Base-by-base conservation (phyloP, 176 grass and related monocot species). In the Tuctoria greenei region DNA sequence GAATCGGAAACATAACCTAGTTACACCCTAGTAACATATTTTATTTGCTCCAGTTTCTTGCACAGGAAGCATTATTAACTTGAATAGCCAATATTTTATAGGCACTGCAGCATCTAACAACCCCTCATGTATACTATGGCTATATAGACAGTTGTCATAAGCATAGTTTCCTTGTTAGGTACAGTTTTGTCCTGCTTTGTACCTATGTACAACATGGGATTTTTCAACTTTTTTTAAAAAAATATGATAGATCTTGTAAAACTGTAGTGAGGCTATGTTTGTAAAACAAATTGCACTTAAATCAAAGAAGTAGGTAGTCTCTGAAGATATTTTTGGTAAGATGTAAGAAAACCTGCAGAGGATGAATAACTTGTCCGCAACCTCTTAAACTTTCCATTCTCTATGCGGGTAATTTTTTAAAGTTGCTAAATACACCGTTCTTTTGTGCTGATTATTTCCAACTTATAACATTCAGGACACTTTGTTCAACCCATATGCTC, bases 401-500 rank as follows among this genome's bases (percentile, higher is more conserved):
- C 3, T 31, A 31, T 31, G 31, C 31, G 31, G 31, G 31, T 31
- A 31, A 3, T 31, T 31, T 31, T 31, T 31, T 20, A 20, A 20
- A 5, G 17, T 56, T 78, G 45, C 14, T 56, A 7, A 72, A 66
- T 25, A n/a, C 4, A 43, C 17, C 17, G n/a, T 17, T 36, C 13
- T 13, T 52, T 37, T 36, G 37, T 50, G 28, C 49, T 14, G 15
- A 64, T 41, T 52, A 57, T 21, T 52, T 18, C 15, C 7, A 39
- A 39, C 52, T 16, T 76, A 14, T 18, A n/a, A 2, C 17, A 64
- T 36, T 20, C 6, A 93, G 87, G 91, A 87, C 42, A 89, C 81
- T 36, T 68, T 93, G 54, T 93, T 93, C 76, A 90, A 90, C 56
- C 87, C 91, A 8, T 93, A 85, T 25, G 87, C 91, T 10, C 85